These are phyloP conservation scores for Spirogloea muscicola DNA, from an alignment of 139 green algal species.

Conservation along the genomic window DNA sequence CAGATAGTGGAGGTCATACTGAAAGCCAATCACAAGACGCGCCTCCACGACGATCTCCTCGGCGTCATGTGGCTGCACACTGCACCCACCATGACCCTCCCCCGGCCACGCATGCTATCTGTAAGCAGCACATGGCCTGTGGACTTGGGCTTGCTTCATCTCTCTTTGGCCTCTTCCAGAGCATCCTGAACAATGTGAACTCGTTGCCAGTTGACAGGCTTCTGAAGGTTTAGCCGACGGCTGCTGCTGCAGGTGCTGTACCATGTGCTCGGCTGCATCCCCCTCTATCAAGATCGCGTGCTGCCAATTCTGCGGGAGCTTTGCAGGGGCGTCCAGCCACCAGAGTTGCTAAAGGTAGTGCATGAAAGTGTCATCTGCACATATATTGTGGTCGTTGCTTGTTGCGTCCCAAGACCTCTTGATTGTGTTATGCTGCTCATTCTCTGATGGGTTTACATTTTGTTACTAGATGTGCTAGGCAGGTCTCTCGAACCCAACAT, in stretches of 20 bases:
- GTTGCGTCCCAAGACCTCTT: no score
- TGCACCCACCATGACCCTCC: constrained; percentile 28
- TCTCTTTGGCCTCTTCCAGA: not conserved
- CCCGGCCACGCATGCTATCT: constrained; percentile 34
- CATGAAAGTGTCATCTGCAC: no score
- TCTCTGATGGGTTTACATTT: no score
- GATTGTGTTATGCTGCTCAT: no score
- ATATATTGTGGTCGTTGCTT: no score
- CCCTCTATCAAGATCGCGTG: constrained; percentile 25
- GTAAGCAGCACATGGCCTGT: no score
- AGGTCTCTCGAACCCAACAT: no score
- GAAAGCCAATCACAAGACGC: constrained; percentile 21
- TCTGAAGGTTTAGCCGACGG: constrained; percentile 1
- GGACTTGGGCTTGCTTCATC: no score
- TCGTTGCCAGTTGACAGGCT: not conserved
- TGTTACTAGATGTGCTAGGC: no score
- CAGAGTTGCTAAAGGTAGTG: constrained; percentile 19
- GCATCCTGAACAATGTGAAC: not conserved
- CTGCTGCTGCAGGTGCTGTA: constrained; percentile 43
- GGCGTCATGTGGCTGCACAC: constrained; percentile 21
- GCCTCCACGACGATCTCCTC: constrained; percentile 39
- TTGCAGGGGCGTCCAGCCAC: constrained; percentile 3
- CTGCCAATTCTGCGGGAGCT: constrained; percentile 33
- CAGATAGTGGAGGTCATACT: constrained; percentile 42
- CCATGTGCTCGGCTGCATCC: constrained; percentile 31